These are phyloP conservation scores for Dothideomycetes sp. DNA, from an alignment of 2,329 filamentous ascomycete genomes.

Conservation along the genomic window DNA sequence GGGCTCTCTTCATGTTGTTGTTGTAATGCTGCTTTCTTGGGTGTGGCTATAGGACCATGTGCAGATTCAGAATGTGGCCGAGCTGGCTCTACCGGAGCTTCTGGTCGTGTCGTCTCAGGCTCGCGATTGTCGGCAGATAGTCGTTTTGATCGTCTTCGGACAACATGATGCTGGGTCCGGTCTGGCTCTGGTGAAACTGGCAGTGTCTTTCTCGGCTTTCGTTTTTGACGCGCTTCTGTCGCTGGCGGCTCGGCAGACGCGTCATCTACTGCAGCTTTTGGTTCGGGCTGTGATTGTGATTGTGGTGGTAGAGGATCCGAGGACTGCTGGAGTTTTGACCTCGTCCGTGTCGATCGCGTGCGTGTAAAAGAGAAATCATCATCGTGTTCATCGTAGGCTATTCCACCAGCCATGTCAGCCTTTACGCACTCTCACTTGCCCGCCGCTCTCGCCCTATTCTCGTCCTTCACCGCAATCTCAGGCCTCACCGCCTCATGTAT, in stretches of 20 bases:
- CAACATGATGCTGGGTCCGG: constrained; percentile 17
- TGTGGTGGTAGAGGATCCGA: constrained; percentile 14
- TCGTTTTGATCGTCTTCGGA: constrained; percentile 33
- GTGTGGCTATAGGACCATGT: background rate
- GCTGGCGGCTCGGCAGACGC: constrained; percentile 5
- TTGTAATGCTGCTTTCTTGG: background rate
- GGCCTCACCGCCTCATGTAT: no score
- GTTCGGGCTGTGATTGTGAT: background rate
- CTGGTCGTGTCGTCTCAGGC: constrained; percentile 4
- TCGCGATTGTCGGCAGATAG: constrained; percentile 30
- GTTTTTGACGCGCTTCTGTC: constrained; percentile 12
- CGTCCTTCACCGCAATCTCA: no score
- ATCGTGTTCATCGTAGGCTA: constrained; percentile 33
- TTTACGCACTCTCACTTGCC: constrained; percentile 3
- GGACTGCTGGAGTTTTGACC: constrained; percentile 21
- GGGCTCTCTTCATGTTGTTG: constrained; percentile 14
- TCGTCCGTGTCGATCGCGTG: constrained; percentile 21
- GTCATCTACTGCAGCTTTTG: background rate
- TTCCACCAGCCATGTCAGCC: constrained; percentile 9
- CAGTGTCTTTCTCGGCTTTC: constrained; percentile 21
- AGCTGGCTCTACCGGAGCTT: constrained; percentile 18
- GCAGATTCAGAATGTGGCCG: constrained; percentile 12
- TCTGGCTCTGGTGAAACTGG: constrained; percentile 23
- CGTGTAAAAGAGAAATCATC: constrained; percentile 39
- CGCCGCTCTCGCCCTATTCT: no score